Percentiles rank a stretch among this genome's conserved stretches.
phyloP scores from a whole-genome alignment of 2,329 filamentous ascomycete genomes.

The Aspergillus hiratsukae region DNA sequence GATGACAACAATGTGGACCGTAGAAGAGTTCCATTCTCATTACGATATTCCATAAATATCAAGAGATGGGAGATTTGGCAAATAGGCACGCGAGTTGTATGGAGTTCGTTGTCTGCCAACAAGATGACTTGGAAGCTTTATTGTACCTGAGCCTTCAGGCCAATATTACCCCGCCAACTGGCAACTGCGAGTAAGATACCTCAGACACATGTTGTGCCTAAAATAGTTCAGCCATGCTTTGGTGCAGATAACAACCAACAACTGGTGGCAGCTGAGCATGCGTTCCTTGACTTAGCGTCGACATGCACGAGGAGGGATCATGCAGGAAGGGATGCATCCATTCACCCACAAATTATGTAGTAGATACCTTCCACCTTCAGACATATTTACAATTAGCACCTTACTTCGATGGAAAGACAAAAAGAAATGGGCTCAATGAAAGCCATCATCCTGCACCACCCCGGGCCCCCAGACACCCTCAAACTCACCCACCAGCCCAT shows the following conservation, averaged over 20 bases:
- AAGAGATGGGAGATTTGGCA: neutral
- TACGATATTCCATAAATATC: neutral
- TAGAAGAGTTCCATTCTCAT: neutral
- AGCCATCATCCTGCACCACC: conserved; percentile 39
- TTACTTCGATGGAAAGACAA: neutral
- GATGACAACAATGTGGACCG: neutral
- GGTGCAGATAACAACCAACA: neutral
- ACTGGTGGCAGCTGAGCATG: neutral
- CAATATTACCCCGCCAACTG: neutral
- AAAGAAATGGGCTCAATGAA: conserved; percentile 35
- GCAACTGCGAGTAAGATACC: neutral
- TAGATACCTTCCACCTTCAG: neutral
- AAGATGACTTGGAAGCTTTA: neutral
- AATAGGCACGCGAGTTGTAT: neutral
- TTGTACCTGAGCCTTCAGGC: neutral
- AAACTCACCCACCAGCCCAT: conserved; percentile 34
- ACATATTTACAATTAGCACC: neutral
- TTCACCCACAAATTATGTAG: neutral
- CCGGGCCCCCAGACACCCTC: conserved; percentile 40
- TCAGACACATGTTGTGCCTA: neutral
- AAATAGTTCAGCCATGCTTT: too few species aligned
- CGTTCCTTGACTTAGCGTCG: too few species aligned
- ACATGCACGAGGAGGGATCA: neutral
- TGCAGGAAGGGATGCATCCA: neutral
- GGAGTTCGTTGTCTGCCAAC: neutral